phyloP scores from a whole-genome alignment of 306 rosid species.

The Trifolium fragiferum region DNA sequence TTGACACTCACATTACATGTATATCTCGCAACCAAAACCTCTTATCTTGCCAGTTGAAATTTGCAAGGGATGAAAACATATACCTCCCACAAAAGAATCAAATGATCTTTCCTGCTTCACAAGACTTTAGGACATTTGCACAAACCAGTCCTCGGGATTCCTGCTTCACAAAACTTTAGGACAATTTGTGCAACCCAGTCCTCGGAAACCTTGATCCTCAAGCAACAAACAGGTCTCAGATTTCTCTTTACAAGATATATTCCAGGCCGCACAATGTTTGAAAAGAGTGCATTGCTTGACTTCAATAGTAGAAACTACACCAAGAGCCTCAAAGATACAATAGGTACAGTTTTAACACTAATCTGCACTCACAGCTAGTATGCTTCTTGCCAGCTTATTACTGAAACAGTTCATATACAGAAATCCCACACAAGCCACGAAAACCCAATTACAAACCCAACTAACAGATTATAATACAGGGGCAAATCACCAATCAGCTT shows the following conservation, averaged over 20 bases:
- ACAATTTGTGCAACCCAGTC: not conserved
- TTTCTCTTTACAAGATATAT: not conserved
- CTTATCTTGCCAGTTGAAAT: not conserved
- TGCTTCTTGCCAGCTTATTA: not conserved
- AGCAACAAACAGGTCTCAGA: not conserved
- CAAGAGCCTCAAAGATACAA: not conserved
- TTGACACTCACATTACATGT: not conserved
- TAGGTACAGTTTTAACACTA: not conserved
- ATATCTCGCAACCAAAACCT: not conserved
- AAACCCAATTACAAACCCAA: not conserved
- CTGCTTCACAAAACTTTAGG: too few species aligned
- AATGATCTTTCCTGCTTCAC: not conserved
- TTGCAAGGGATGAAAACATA: not conserved
- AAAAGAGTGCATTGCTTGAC: not conserved
- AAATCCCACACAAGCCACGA: not conserved
- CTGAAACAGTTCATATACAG: not conserved
- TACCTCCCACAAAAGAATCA: not conserved
- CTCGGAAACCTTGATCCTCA: too few species aligned
- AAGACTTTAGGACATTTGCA: too few species aligned
- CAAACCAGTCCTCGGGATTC: too few species aligned
- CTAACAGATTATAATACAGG: not conserved
- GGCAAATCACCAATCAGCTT: too few species aligned
- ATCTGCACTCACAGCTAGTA: too few species aligned
- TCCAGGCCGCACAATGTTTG: not conserved
- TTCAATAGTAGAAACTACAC: not conserved